phyloP scores from a whole-genome alignment of 23 red algal genomes.

The Chondrus crispus region DNA sequence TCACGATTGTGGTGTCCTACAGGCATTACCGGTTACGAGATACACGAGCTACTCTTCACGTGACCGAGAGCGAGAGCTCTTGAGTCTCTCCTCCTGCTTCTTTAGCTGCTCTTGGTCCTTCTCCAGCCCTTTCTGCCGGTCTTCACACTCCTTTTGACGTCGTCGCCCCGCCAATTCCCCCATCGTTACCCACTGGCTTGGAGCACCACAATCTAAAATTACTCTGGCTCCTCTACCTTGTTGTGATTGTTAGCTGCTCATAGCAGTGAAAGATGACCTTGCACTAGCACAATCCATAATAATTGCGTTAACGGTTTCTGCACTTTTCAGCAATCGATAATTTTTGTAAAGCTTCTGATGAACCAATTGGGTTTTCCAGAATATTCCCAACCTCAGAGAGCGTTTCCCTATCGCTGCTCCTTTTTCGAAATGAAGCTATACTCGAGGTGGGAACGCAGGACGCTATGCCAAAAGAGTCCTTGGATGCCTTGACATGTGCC shows the following conservation, averaged over 20 bases:
- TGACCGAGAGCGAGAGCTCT: too few species aligned
- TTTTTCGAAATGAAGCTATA: background rate
- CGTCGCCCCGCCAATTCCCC: background rate
- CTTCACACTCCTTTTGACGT: background rate
- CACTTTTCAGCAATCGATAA: background rate
- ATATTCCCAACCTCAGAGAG: background rate
- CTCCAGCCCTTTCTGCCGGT: too few species aligned
- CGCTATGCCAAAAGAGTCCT: background rate
- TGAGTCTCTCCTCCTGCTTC: too few species aligned
- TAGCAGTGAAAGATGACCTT: too few species aligned
- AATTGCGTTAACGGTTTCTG: background rate
- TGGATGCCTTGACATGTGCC: background rate
- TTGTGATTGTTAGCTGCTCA: too few species aligned
- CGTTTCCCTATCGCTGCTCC: background rate
- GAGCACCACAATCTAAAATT: background rate
- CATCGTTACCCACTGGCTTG: background rate
- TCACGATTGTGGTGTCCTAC: too few species aligned
- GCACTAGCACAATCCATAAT: too few species aligned
- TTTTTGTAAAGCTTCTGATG: background rate
- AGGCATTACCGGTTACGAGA: too few species aligned
- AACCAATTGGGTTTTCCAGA: background rate
- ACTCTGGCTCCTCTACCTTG: too few species aligned
- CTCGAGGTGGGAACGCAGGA: background rate
- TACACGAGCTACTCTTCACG: too few species aligned
- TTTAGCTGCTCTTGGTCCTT: too few species aligned